Evolutionary conservation across 257 asterid species (phyloP).

Genomic region (Striga asiatica): DNA sequence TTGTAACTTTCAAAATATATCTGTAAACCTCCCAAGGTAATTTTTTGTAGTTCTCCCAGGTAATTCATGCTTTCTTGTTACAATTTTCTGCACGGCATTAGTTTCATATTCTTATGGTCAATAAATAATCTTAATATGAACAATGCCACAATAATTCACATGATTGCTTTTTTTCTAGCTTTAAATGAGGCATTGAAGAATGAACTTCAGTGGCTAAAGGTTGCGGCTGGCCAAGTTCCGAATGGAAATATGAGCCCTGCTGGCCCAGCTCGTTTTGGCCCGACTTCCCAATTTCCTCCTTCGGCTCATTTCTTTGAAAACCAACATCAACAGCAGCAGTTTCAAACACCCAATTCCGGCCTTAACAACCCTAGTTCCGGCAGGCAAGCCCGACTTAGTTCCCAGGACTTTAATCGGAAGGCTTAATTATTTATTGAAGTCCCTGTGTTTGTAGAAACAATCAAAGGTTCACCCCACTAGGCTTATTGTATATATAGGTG

Average conservation of each 20-base stretch:
- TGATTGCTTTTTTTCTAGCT: slow-evolving; percentile 25
- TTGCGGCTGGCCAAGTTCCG: slow-evolving; percentile 50
- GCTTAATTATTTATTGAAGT: no score
- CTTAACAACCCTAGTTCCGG: slow-evolving; percentile 20
- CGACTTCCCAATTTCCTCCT: slow-evolving; percentile 30
- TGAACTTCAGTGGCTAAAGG: slow-evolving; percentile 77
- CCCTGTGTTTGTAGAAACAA: slow-evolving; percentile 3
- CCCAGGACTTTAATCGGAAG: slow-evolving; percentile 34
- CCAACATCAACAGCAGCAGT: slow-evolving; percentile 27
- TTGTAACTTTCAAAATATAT: neutral
- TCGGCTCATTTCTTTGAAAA: slow-evolving; percentile 31
- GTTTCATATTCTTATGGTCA: neutral
- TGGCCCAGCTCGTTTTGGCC: no score
- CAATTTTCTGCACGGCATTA: neutral
- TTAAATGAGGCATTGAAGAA: slow-evolving; percentile 66
- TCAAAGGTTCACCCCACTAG: neutral
- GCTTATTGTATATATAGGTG: slow-evolving; percentile 15
- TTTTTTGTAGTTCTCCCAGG: neutral
- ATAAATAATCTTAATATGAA: neutral
- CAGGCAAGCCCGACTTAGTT: slow-evolving; percentile 33
- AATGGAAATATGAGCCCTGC: slow-evolving; percentile 51
- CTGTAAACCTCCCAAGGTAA: neutral
- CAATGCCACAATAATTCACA: no score
- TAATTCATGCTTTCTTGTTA: neutral
- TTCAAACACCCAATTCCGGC: slow-evolving; percentile 24